phyloP scores from a whole-genome alignment of 2,329 filamentous ascomycete species.

The Epichloe coenophiala region DNA sequence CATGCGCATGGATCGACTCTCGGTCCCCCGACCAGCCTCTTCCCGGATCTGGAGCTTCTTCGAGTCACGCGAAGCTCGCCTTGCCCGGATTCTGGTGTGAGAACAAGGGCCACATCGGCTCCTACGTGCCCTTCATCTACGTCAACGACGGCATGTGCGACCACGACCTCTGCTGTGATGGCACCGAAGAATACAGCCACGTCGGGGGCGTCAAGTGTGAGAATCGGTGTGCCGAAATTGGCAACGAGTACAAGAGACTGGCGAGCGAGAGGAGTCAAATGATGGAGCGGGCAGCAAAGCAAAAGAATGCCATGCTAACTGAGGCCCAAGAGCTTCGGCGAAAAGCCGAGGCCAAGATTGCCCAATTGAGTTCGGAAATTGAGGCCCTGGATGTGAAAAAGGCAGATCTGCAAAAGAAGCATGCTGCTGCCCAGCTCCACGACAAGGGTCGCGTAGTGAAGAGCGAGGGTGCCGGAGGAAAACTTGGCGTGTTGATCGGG shows the following conservation, averaged over 20 bases:
- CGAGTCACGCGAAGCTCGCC: constrained; percentile 52
- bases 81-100: constrained; percentile 93
- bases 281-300: constrained; percentile 55
- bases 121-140: constrained; percentile 73
- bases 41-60: constrained; percentile 43
- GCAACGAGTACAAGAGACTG: constrained; percentile 67
- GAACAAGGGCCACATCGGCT: constrained; percentile 77
- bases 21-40: constrained; percentile 64
- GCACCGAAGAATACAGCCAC: constrained; percentile 72
- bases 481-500: constrained; percentile 62
- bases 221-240: constrained; percentile 77
- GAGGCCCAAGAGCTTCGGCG: constrained; percentile 57
- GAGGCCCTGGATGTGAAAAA: constrained; percentile 55
- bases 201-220: constrained; percentile 73
- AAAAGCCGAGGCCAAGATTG: constrained; percentile 59
- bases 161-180: constrained; percentile 90
- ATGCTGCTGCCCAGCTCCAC: constrained; percentile 59
- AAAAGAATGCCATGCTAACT: constrained; percentile 55
- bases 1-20: constrained; percentile 71
- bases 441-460: constrained; percentile 66
- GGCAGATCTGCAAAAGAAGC: constrained; percentile 52
- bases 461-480: constrained; percentile 54
- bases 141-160: constrained; percentile 96
- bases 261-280: constrained; percentile 68
- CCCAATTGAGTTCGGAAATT: constrained; percentile 53